These are phyloP conservation scores for Hyphopichia buzzinii DNA, from an alignment of 1,139 yeast species.

Conservation along the genomic window DNA sequence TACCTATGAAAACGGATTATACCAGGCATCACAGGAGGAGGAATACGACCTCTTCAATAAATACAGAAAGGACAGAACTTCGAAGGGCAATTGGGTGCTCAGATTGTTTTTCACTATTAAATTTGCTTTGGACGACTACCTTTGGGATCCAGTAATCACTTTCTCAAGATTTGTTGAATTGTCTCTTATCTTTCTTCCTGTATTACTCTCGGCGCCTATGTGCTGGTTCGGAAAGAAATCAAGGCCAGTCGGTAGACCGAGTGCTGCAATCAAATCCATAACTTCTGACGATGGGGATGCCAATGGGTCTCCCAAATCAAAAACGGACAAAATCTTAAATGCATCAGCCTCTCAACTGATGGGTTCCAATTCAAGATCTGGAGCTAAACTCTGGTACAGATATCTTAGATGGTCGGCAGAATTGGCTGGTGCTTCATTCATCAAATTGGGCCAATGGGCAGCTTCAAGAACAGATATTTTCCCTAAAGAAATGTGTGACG, in stretches of 20 bases:
- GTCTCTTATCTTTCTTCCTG: constrained; percentile 66
- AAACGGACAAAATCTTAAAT: neutral
- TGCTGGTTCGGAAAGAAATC: constrained; percentile 56
- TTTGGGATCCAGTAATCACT: constrained; percentile 70
- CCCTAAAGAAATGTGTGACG: constrained; percentile 74
- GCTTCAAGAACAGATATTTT: constrained; percentile 97
- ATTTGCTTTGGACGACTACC: constrained; percentile 48
- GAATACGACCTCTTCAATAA: constrained; percentile 28
- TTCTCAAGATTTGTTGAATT: constrained; percentile 68
- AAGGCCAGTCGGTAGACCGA: constrained; percentile 8
- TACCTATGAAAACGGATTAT: constrained; percentile 69
- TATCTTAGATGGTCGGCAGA: constrained; percentile 71
- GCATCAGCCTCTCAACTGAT: constrained; percentile 1
- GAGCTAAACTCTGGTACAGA: constrained; percentile 71
- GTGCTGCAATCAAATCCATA: neutral
- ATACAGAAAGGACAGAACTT: constrained; percentile 23
- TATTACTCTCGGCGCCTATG: constrained; percentile 62
- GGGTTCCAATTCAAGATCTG: constrained; percentile 46
- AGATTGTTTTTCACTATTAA: constrained; percentile 34
- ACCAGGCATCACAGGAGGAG: constrained; percentile 57
- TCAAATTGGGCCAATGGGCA: constrained; percentile 98
- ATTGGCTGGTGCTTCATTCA: constrained; percentile 89
- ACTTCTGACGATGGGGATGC: neutral
- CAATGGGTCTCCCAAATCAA: neutral
- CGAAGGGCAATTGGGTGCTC: constrained; percentile 20